A percentile compares a stretch with the other conserved stretches of the same genome.
Conservation (phyloP, 805 yeast genomes). For the Candida takata region DNA sequence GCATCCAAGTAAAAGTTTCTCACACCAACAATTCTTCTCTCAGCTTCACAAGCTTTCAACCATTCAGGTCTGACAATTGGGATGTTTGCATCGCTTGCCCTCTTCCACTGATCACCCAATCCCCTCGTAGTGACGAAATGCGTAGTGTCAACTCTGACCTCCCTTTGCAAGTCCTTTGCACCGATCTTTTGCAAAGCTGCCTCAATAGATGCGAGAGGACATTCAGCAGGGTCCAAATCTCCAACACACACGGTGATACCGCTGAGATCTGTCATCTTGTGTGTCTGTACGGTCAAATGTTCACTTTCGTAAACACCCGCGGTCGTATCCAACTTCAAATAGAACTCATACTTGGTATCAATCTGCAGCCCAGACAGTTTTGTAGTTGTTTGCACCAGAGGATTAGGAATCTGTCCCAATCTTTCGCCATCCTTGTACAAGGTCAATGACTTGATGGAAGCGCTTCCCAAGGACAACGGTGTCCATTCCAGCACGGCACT, state of each 20-base stretch:
- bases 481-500: conserved; percentile 96
- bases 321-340: conserved; percentile 74
- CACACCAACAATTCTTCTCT: conserved; percentile 88
- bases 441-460: conserved; percentile 67
- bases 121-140: conserved; percentile 79
- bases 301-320: conserved; percentile 82
- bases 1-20: conserved; percentile 72
- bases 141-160: conserved; percentile 85
- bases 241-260: conserved; percentile 93
- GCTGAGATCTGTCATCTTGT: conserved; percentile 89
- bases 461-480: conserved; percentile 71
- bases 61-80: conserved; percentile 96
- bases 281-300: conserved; percentile 65
- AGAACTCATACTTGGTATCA: conserved; percentile 75
- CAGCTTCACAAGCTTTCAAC: conserved; percentile 89
- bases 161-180: conserved; percentile 68
- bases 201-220: conserved; percentile 49
- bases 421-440: conserved; percentile 66
- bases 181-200: conserved; percentile 63
- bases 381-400: conserved; percentile 68
- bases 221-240: conserved; percentile 49
- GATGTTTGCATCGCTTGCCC: conserved; percentile 78
- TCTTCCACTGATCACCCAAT: conserved; percentile 65
- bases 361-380: conserved; percentile 89
- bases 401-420: conserved; percentile 79